Base-by-base conservation (phyloP, 768 basidiomycete species). In the Coprinellus micaceus region DNA sequence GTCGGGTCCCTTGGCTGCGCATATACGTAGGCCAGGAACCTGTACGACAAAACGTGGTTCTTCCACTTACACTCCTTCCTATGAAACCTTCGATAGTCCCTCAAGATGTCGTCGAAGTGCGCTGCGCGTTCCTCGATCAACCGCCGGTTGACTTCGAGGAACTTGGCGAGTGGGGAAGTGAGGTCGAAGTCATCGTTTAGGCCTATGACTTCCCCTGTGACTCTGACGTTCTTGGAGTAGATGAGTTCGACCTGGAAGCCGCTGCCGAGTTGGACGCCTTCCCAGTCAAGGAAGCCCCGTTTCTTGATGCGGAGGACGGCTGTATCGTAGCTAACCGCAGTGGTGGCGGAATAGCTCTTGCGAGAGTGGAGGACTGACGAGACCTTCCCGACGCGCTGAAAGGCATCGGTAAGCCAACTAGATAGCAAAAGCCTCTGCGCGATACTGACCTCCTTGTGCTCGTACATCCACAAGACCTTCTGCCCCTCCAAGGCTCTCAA, bases 401-500 rank as follows among this genome's bases (percentile, higher is more conserved):
- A 21, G 25, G 13, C 52, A 6, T 62, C 30, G 56, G 37, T 24
- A 33, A 50, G 25, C 19, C 22, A 33, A 17, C 6, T 19, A 26
- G 19, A 29, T 33, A 22, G 12, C 13, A 44, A 15, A 2, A 51
- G 43, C 40, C 50, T 50, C 41, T 19, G 57, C 21, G 28, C 39
- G 4, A 37, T 37, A 63, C 75, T 65, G 44, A 85, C 86, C 60
- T 78, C 69, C 4, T 79, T 65, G 58, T 86, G 78, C 15, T 81
- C 76, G 66, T 88, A 85, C 11, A 86, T 87, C 82, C 86, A 88
- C 2, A 63, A 61, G 33, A 90, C 80, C 22, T 71, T 69, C 58
- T 81, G 78, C 0, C 84, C 84, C 58, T 90, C 87, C 37, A 91
- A 66, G 2, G 85, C 80, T 17, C 89, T 73, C 37, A 91, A 67